Percentiles rank a stretch among this genome's conserved stretches.
Evolutionary conservation across 805 yeast species (phyloP).

Genomic region (Kuraishia floccosa): DNA sequence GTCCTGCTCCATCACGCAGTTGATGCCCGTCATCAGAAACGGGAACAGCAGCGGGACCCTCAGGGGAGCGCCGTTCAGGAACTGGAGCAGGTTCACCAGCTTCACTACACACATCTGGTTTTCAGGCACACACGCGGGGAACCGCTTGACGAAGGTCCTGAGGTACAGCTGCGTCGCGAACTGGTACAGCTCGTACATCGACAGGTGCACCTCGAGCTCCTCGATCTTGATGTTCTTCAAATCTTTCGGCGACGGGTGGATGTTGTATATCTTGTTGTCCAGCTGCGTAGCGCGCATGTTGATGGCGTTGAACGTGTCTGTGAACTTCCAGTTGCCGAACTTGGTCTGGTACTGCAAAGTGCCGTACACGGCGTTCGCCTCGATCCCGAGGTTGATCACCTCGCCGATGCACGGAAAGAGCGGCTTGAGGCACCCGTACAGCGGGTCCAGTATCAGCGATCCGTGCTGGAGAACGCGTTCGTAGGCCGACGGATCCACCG

Average conservation of each 20-base stretch:
- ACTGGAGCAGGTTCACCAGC: constrained; percentile 11
- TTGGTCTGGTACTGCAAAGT: background rate
- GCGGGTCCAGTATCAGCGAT: background rate
- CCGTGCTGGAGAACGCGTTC: background rate
- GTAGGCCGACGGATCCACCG: background rate
- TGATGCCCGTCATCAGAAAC: constrained; percentile 23
- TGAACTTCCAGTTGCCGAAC: background rate
- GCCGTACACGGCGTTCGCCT: background rate
- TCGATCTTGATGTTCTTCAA: constrained; percentile 1
- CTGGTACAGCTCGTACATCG: constrained; percentile 22
- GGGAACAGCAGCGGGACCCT: constrained; percentile 24
- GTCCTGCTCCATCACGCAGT: constrained; percentile 14
- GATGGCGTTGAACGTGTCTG: background rate
- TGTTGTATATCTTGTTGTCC: background rate
- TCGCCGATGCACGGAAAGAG: background rate
- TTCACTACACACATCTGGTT: constrained; percentile 8
- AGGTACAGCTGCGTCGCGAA: constrained; percentile 14
- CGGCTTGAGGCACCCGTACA: background rate
- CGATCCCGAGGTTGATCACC: background rate
- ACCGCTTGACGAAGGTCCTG: constrained; percentile 11
- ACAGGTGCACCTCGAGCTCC: constrained; percentile 17
- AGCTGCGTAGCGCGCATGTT: background rate
- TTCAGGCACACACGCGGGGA: constrained; percentile 16
- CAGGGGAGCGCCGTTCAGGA: constrained; percentile 10
- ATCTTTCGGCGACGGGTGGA: background rate